A percentile compares a stretch with the other conserved stretches of the same genome.
Evolutionary conservation across 163 green algal species (phyloP).

Genomic region (Smithsoniella earleae): DNA sequence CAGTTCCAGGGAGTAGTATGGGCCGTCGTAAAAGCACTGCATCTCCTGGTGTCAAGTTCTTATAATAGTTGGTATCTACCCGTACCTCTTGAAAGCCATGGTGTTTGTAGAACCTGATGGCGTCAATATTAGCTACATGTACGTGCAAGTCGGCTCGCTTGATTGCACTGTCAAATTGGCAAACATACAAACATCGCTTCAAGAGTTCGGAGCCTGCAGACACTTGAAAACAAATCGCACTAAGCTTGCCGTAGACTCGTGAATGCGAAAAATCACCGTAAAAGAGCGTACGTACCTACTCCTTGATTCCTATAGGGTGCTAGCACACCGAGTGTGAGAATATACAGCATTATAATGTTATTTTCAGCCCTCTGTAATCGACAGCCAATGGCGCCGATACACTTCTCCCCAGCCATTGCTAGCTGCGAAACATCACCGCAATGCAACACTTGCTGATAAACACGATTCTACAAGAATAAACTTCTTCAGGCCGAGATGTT

Average conservation of each 20-base stretch:
- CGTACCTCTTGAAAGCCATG: constrained; percentile 58
- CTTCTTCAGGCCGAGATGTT: background rate
- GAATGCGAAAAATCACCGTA: background rate
- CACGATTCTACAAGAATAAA: constrained; percentile 43
- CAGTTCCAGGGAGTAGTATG: no score
- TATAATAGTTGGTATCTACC: constrained; percentile 68
- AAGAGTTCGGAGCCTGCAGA: constrained; percentile 55
- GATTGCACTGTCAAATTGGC: constrained; percentile 47
- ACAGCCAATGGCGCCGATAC: constrained; percentile 65
- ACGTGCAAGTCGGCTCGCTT: constrained; percentile 67
- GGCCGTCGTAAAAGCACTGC: constrained; percentile 48
- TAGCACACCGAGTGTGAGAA: constrained; percentile 77
- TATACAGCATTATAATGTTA: constrained; percentile 58
- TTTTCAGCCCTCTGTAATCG: constrained; percentile 54
- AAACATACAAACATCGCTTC: constrained; percentile 37
- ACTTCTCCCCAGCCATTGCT: constrained; percentile 34
- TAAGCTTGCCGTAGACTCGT: background rate
- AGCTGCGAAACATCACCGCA: constrained; percentile 49
- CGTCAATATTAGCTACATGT: constrained; percentile 64
- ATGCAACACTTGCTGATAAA: constrained; percentile 50
- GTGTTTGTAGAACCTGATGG: constrained; percentile 69
- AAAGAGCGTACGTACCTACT: constrained; percentile 43
- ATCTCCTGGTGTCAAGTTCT: constrained; percentile 56
- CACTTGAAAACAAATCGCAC: no score
- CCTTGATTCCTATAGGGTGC: constrained; percentile 60